Evolutionary conservation across 2,329 filamentous ascomycete species (phyloP), one percentile per base, ranked within the genome.

Genomic region (Karstenula rhodostoma): DNA sequence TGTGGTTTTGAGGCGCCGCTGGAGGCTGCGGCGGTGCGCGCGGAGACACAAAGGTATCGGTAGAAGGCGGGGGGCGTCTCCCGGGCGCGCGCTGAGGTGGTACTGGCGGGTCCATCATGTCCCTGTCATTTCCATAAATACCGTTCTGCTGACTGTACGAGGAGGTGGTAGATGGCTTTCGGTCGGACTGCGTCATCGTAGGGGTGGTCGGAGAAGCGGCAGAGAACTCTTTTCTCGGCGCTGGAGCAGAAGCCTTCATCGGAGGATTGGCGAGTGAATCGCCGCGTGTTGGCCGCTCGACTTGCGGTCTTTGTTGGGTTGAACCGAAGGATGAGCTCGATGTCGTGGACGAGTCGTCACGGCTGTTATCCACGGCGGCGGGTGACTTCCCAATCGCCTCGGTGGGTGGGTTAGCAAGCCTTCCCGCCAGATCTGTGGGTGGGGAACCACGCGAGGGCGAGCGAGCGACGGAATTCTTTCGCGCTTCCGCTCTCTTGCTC

Each of bases 151-250:
- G 70, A 2, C 75, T 73, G 0, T 64, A 57, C 17, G 67, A 66
- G 15, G 63, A 62, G 10, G 70, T 59, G 3, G 74, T 64, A 29
- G 80, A 82, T 13, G 71, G 72, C 42, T 78, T 79, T 23, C 81
- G 76, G 55, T 79, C 78, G 40, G 78, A 78, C 42, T 72, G 66
- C 23, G 63, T 59, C 8, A 77, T 59, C 32, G 78, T 79, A 37
- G 80, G 77, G 5, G 79, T 81, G 23, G 77, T 80, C n/a, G 78
- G 77, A 22, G 78, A 74, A 10, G 76, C 71, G 13, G 61, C 59
- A 17, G 64, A 32, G 43, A 90, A 71, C 49, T 94, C 90, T 73
- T 92, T 94, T 67, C 90, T 84, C 12, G 86, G 69, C 60, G 66
- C 23, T 6, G 70, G 60, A 67, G 85, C 58, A 27, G 70, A 62